Conservation (phyloP, 2,329 filamentous ascomycete genomes). For the Cladosporium sp. region DNA sequence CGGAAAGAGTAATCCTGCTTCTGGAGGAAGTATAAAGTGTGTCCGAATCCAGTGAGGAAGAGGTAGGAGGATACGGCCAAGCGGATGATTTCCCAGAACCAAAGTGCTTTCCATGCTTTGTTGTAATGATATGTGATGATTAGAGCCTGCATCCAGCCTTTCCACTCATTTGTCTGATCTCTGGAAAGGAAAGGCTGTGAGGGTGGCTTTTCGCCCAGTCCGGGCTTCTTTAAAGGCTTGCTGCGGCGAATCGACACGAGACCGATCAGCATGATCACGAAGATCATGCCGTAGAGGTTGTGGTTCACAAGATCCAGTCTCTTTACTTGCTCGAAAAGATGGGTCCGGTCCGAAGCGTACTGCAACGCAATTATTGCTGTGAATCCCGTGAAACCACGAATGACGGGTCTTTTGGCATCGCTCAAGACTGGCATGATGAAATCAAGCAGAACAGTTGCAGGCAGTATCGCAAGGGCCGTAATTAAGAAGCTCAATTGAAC, state of each 20-base stretch:
- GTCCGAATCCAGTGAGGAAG: conserved; percentile 59
- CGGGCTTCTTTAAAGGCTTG: conserved; percentile 12
- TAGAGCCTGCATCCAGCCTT: conserved; percentile 59
- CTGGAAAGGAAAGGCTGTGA: conserved; percentile 46
- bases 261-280: conserved; percentile 30
- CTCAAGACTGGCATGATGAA: conserved; percentile 5
- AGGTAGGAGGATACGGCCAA: conserved; percentile 55
- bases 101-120: conserved; percentile 45
- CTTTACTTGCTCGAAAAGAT: conserved; percentile 48
- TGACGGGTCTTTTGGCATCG: conserved; percentile 7
- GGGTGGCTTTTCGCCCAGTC: conserved; percentile 5
- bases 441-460: conserved; percentile 19
- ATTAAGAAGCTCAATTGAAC: conserved; percentile 35
- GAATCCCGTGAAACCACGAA: conserved; percentile 16
- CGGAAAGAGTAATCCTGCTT: conserved; percentile 54
- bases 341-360: conserved; percentile 51
- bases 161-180: conserved; percentile 60
- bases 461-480: conserved; percentile 26
- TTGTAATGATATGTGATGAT: conserved; percentile 57
- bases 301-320: conserved; percentile 38
- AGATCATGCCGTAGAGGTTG: conserved; percentile 25
- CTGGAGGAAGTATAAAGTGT: conserved; percentile 54
- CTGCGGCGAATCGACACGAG: conserved; percentile 14
- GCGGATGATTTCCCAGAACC: conserved; percentile 52
- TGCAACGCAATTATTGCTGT: conserved; percentile 24